Evolutionary conservation across 805 yeast genomes (phyloP), one percentile per base, ranked within the genome.

Genomic region (Starmerella cellae): DNA sequence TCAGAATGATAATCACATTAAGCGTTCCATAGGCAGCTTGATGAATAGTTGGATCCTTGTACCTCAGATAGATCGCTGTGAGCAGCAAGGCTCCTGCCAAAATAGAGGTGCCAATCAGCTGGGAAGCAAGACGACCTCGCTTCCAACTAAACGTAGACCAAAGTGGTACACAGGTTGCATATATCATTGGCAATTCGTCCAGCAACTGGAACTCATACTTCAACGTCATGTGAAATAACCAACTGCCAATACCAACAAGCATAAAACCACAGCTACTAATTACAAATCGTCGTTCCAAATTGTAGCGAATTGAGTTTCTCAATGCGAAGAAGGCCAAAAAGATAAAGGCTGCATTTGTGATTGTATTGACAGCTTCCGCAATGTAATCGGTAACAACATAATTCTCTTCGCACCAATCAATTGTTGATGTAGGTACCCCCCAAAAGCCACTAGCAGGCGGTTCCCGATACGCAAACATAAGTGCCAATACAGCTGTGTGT

Each of bases 371-470:
- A 43, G 83, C 80, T 60, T 91, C 98, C 3, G 97, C 96, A 41
- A 91, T 69, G 55, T 82, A 91, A 11, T 71, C 72, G 11, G 88
- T 72, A 1, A 87, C 82, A 10, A 85, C 88, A 58, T 88, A 88
- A 64, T 88, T 88, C 61, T 91, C 97, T 57, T 88, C 98, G 63
- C 98, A 88, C 97, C 97, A 88, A 57, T 88, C 98, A 30, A 91
- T 91, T n/a, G 97, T 87, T 30, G 95, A 74, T 0, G 97, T 85
- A 35, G 54, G 59, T 9, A 43, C 46, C 13, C 64, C 64, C 64
- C 64, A 60, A 44, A 44, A 60, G 24, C 64, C 64, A 13, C 40
- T 23, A 10, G 23, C 38, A 9, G 37, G 42, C 1, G 48, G 48
- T 3, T 36, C 48, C 11, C 45, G 41, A 31, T 51, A 51, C 9